phyloP scores from a whole-genome alignment of 1,284 basidiomycete species.

The Trichosporon ovoides region DNA sequence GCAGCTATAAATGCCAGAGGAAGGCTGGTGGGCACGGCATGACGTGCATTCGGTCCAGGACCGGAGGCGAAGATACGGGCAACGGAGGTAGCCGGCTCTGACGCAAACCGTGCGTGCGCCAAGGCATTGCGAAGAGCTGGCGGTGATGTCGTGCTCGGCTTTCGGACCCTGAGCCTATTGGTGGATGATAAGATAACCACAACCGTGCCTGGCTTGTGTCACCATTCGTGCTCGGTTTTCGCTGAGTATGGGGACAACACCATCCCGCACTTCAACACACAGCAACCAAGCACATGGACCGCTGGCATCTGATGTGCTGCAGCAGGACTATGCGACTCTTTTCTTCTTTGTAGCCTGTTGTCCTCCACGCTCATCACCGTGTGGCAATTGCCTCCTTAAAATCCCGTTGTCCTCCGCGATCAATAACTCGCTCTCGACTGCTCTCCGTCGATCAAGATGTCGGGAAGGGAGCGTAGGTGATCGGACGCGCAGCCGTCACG shows the following conservation, averaged over 20 bases:
- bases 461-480: neutral
- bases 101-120: too few relatives aligned
- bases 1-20: neutral
- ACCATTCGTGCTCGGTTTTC: neutral
- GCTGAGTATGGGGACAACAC: too few relatives aligned
- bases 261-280: too few relatives aligned
- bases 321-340: too few relatives aligned
- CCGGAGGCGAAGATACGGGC: slow-evolving; percentile 4
- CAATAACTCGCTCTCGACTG: too few relatives aligned
- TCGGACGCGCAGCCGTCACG: neutral
- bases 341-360: too few relatives aligned
- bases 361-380: too few relatives aligned
- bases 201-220: neutral
- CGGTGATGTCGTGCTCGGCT: neutral
- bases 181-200: neutral
- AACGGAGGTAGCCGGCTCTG: neutral
- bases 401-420: too few relatives aligned
- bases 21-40: neutral
- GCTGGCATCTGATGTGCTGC: too few relatives aligned
- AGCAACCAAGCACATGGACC: too few relatives aligned
- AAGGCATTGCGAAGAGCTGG: neutral
- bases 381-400: too few relatives aligned
- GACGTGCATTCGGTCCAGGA: neutral
- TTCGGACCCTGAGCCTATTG: neutral
- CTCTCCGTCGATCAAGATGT: neutral